Evolutionary conservation across 2,329 filamentous ascomycete species (phyloP).

Genomic region (Geoglossum cookeanum): DNA sequence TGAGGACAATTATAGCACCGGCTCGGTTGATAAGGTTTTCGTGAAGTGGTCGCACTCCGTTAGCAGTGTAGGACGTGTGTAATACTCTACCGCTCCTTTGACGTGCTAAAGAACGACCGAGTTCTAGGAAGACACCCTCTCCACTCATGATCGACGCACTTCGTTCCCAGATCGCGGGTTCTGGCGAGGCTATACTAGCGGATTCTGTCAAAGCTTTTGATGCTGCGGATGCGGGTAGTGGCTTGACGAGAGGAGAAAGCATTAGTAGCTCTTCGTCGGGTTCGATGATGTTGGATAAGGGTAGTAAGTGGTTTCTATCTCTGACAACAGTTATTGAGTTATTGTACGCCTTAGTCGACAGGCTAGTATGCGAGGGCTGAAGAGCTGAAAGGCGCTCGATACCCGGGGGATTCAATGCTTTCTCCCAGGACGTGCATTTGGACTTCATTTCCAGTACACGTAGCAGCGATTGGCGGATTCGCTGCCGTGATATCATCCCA

Average conservation of each 20-base stretch:
- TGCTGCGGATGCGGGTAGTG: conserved; percentile 72
- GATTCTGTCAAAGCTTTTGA: conserved; percentile 49
- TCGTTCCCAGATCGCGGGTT: conserved; percentile 35
- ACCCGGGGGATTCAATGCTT: conserved; percentile 73
- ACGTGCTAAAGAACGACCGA: conserved; percentile 72
- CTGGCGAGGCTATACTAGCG: conserved; percentile 27
- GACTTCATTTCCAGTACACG: conserved; percentile 67
- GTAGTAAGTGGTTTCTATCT: conserved; percentile 70
- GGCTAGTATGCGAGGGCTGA: conserved; percentile 59
- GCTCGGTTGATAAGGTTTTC: conserved; percentile 82
- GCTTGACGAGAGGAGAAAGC: conserved; percentile 76
- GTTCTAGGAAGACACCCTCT: conserved; percentile 77
- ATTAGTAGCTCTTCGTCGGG: conserved; percentile 77
- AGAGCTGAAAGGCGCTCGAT: conserved; percentile 58
- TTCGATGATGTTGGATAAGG: conserved; percentile 62
- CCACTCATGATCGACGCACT: conserved; percentile 63
- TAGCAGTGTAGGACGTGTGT: conserved; percentile 89
- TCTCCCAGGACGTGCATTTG: conserved; percentile 75
- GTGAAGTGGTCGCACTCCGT: conserved; percentile 79
- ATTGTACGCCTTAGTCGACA: conserved; percentile 78
- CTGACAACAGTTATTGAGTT: conserved; percentile 82
- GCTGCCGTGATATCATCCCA: conserved; percentile 62
- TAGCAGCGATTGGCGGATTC: conserved; percentile 62
- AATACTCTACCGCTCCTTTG: conserved; percentile 71
- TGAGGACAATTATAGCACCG: conserved; percentile 74